A percentile compares a stretch with the other conserved stretches of the same genome.
These are phyloP conservation scores for Thraustochytrium aureum DNA, from an alignment of 352 stramenopile genomes.

Conservation along the genomic window DNA sequence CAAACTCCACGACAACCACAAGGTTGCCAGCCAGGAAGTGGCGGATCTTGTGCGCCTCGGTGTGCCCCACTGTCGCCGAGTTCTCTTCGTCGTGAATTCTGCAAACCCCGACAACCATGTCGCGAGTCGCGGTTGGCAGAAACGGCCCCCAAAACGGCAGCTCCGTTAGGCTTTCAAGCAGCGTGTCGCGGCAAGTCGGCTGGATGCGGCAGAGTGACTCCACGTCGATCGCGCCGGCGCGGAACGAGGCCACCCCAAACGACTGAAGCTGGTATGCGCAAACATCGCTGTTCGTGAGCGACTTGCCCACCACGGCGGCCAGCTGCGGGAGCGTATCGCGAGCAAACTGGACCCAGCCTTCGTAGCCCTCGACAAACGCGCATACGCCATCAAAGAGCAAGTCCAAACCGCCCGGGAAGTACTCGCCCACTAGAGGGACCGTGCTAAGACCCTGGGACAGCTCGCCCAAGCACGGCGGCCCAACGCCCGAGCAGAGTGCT, in stretches of 20 bases:
- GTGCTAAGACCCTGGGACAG: conserved; percentile 1
- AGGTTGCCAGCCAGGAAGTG: neutral
- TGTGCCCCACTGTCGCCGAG: neutral
- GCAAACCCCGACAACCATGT: conserved; percentile 19
- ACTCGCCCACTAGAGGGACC: conserved; percentile 8
- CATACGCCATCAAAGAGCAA: conserved; percentile 44
- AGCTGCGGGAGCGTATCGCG: conserved; percentile 12
- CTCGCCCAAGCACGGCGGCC: neutral
- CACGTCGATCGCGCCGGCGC: neutral
- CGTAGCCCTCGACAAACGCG: neutral
- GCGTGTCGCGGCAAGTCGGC: neutral
- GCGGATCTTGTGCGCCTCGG: neutral
- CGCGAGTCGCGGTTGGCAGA: neutral
- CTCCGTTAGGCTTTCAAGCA: neutral
- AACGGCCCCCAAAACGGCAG: conserved; percentile 44
- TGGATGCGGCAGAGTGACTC: conserved; percentile 17
- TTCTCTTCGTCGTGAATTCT: neutral
- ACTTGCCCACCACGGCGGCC: neutral
- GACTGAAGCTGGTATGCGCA: conserved; percentile 38
- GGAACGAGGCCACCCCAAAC: neutral
- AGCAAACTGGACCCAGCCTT: conserved; percentile 14
- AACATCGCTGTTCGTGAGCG: neutral
- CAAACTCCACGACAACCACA: conserved; percentile 9
- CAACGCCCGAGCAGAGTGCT: neutral
- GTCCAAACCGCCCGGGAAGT: conserved; percentile 23